phyloP scores from a whole-genome alignment of 257 asterid species.

The Solanum gandarillasii region DNA sequence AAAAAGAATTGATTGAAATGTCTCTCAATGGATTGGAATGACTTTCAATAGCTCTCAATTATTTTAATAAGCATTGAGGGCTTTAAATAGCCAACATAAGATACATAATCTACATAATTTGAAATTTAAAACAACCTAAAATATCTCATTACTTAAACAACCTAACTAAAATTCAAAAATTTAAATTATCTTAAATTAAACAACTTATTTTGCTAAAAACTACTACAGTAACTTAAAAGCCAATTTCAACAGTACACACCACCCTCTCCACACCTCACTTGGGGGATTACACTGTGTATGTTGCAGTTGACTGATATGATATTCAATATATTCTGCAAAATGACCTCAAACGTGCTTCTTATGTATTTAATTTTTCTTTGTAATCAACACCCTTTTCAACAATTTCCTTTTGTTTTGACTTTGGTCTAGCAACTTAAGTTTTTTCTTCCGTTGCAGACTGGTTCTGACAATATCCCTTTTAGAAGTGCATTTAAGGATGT shows the following conservation, averaged over 20 bases:
- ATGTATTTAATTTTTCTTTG: background rate
- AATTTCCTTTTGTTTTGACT: background rate
- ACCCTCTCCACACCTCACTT: background rate
- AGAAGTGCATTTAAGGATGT: slow-evolving; percentile 89
- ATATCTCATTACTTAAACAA: background rate
- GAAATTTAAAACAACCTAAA: background rate
- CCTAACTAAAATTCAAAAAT: background rate
- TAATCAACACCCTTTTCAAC: background rate
- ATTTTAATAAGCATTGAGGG: background rate
- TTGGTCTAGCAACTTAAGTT: background rate
- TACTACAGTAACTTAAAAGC: background rate
- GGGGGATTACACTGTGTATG: background rate
- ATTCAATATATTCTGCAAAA: background rate
- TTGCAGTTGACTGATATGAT: background rate
- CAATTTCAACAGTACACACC: background rate
- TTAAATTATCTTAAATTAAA: no score
- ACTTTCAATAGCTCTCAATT: background rate
- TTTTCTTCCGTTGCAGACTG: slow-evolving; percentile 45
- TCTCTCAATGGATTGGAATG: background rate
- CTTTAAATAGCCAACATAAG: background rate
- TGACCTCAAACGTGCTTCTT: background rate
- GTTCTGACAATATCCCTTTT: slow-evolving; percentile 70
- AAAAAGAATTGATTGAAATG: background rate
- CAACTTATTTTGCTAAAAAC: background rate
- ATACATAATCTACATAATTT: no score